Base-by-base conservation (phyloP, 257 asterid species). In the Scutellaria barbata region DNA sequence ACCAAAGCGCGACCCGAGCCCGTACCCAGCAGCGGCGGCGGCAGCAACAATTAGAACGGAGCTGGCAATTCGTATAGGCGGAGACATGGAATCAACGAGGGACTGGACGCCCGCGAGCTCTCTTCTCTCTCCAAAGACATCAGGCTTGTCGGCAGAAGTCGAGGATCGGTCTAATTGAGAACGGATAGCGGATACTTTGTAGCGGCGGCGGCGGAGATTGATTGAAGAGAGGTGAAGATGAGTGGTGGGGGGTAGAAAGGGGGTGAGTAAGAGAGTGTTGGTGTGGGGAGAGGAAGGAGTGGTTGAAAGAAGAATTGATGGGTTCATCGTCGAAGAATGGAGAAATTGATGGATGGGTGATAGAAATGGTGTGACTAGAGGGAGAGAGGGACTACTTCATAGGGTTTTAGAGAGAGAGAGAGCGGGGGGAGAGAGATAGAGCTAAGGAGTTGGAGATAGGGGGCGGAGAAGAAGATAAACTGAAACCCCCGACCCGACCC, bases 1-100 rank as follows among this genome's bases (percentile, higher is more conserved):
- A 42, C 96, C 97, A 20, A 95, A 76, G 73, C 91, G 78, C 5
- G 83, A 69, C 59, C 98, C 99, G 4, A 92, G 82, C 0, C 98
- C 96, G 45, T 89, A 95, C 8, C 99, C 99, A 60, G 99, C 90
- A 5, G 94, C 96, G 50, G 71, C 79, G 10, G 98, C 96, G 8
- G 78, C 96, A 2, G 94, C 87, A 37, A 89, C 80, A 1, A 95
- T 53, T n/a, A 95, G 51, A 12, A 86, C 95, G 0, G 98, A 89
- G 69, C 87, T 79, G 11, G 95, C 98, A 33, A 92, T 79, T 74
- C 99, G 80, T 25, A 95, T 55, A 0, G 97, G 87, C 22, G 95
- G 95, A 17, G 98, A 84, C 85, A 95, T 69, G 9, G 89, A 75
- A 25, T 89, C 98, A 10, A 85, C 95, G n/a, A 92, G 74, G 63